Percentiles rank a stretch among this genome's conserved stretches.
phyloP scores from a whole-genome alignment of 129 eudicot species.

The Apium graveolens region DNA sequence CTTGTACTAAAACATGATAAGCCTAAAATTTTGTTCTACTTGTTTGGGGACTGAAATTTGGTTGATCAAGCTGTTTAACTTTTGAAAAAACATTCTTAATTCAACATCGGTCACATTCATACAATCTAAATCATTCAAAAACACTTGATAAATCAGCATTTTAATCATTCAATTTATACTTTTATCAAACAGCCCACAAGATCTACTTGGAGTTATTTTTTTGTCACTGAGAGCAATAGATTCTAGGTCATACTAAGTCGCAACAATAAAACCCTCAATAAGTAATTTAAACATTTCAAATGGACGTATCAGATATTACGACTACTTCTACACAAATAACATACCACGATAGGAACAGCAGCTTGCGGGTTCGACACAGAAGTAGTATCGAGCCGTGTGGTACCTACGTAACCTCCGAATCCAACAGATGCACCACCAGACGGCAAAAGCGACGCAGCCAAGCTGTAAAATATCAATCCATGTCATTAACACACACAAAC shows the following conservation, averaged over 20 bases:
- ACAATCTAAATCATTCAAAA: background rate
- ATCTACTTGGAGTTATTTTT: background rate
- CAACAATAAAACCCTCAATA: background rate
- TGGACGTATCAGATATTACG: background rate
- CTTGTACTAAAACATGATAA: background rate
- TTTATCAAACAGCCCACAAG: background rate
- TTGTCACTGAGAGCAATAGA: background rate
- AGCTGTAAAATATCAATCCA: conserved; percentile 33
- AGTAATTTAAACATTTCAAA: background rate
- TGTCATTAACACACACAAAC: background rate
- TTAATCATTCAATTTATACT: background rate
- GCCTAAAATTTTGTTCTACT: background rate
- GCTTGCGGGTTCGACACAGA: conserved; percentile 33
- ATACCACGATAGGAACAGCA: conserved; percentile 22
- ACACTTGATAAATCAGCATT: background rate
- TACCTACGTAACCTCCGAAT: conserved; percentile 92
- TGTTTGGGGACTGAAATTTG: background rate
- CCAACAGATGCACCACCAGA: conserved; percentile 71
- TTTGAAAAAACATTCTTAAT: background rate
- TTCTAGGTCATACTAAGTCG: background rate
- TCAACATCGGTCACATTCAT: background rate
- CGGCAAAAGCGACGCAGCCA: conserved; percentile 90
- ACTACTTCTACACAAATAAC: background rate
- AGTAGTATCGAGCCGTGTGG: conserved; percentile 60
- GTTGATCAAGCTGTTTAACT: background rate